Evolutionary conservation across 176 grass and related monocot species (phyloP).

Genomic region (Triticum timopheevii): DNA sequence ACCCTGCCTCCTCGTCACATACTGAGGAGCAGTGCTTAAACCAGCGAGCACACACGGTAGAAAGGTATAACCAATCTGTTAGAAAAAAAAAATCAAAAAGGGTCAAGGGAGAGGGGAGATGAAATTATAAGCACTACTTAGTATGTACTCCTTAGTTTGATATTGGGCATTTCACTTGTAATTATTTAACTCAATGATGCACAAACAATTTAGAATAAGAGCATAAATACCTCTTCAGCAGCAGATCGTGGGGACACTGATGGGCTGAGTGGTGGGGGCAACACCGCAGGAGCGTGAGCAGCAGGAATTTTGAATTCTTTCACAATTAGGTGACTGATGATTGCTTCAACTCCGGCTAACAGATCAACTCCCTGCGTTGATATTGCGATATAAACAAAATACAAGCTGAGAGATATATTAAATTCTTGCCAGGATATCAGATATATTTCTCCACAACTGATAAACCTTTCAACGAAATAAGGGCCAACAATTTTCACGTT

Average conservation of each 20-base stretch:
- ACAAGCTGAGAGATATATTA: neutral
- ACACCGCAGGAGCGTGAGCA: conserved; percentile 84
- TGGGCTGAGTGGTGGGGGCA: conserved; percentile 53
- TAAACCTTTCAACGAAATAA: neutral
- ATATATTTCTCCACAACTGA: too few species aligned
- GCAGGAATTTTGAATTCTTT: conserved; percentile 89
- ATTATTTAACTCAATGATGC: neutral
- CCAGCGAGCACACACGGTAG: conserved; percentile 86
- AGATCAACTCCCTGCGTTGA: conserved; percentile 81
- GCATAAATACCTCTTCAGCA: conserved; percentile 74
- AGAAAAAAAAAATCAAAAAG: neutral
- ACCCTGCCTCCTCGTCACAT: conserved; percentile 51
- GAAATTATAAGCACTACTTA: neutral
- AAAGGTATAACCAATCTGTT: conserved; percentile 94
- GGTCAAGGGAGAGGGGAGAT: neutral
- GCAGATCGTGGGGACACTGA: conserved; percentile 78
- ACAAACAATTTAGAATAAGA: neutral
- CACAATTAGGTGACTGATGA: conserved; percentile 91
- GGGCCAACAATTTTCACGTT: neutral
- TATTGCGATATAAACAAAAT: neutral
- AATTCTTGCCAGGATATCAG: neutral
- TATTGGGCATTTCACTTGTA: neutral
- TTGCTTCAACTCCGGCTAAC: conserved; percentile 83
- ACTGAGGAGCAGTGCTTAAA: conserved; percentile 80
- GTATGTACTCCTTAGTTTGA: neutral